Evolutionary conservation across 176 grass and related monocot genomes (phyloP), one percentile per base, ranked within the genome.

Genomic region (Oryza brachyantha): DNA sequence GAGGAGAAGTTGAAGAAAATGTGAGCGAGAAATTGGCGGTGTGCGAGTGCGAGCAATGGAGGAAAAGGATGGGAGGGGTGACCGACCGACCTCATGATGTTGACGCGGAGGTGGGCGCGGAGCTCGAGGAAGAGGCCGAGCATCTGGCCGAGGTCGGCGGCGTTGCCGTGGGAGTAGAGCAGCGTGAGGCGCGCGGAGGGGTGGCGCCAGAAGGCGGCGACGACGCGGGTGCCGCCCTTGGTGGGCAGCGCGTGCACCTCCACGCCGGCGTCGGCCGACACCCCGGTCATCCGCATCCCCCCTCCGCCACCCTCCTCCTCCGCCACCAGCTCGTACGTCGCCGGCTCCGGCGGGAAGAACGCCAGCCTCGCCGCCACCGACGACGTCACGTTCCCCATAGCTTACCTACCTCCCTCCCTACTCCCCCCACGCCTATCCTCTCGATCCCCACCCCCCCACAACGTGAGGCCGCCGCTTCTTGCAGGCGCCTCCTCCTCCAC

Each of bases 31-130:
- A 50, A 50, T 50, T 12, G 17, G 46, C 46, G 17, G 46, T 17
- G 14, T 21, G 31, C 1, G 16, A 2, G 34, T 21, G 37, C 1
- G 34, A 42, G 67, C 46, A 68, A 64, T 32, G 27, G 39, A 50
- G 25, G 62, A 5, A 13, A 83, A 14, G 31, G n/a, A 21, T 31
- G 10, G 29, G 14, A 5, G 37, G 24, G 27, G 36, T 26, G 60
- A 98, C n/a, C n/a, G n/a, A n/a, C n/a, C n/a, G n/a, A n/a, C 96
- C 96, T 90, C 96, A 98, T 98, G 81, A 98, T 92, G 76, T 98
- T 98, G 90, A 98, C 82, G 74, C 92, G 92, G 78, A 98, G 96
- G 83, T 98, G 96, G n/a, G 87, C 54, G 19, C 96, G 92, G 70
- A 98, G 96, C 88, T 94, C 92, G 59, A 88, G 77, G 83, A 98